A percentile compares a stretch with the other conserved stretches of the same genome.
phyloP scores from a whole-genome alignment of 495 filamentous ascomycete species.

The Schizothecium vesticola region DNA sequence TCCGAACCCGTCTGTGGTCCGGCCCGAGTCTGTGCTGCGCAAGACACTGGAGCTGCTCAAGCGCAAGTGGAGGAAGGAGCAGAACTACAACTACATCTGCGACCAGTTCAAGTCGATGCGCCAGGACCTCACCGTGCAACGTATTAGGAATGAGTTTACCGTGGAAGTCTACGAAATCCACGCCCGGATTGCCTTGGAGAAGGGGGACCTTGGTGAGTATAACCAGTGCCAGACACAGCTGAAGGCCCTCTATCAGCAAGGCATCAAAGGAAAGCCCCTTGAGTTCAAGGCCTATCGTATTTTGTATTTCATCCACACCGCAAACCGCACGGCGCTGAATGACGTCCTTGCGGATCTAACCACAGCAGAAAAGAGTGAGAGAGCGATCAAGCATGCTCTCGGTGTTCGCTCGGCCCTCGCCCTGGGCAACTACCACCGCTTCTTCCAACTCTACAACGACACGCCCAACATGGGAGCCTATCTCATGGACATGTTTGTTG shows the following conservation, averaged over 20 bases:
- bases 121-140: slow-evolving; percentile 97
- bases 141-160: slow-evolving; percentile 91
- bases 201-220: slow-evolving; percentile 99
- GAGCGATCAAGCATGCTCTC: slow-evolving; percentile 83
- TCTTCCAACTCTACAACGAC: slow-evolving; percentile 91
- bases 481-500: slow-evolving; percentile 98
- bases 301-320: slow-evolving; percentile 98
- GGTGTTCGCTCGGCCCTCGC: slow-evolving; percentile 87
- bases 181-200: slow-evolving; percentile 95
- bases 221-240: slow-evolving; percentile 99
- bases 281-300: slow-evolving; percentile 99
- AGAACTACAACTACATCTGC: slow-evolving; percentile 95
- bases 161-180: slow-evolving; percentile 96
- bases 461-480: slow-evolving; percentile 97
- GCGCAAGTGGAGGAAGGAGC: slow-evolving; percentile 88
- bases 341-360: slow-evolving; percentile 97
- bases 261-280: slow-evolving; percentile 80
- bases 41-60: slow-evolving; percentile 84
- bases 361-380: slow-evolving; percentile 81
- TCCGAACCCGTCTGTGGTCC: slow-evolving; percentile 79
- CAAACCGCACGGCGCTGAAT: slow-evolving; percentile 97
- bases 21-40: slow-evolving; percentile 73
- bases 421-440: slow-evolving; percentile 91
- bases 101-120: slow-evolving; percentile 99
- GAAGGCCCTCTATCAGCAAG: slow-evolving; percentile 78